These are phyloP conservation scores for Sanghuangporus weigelae DNA, from an alignment of 1,284 basidiomycete species.

Conservation along the genomic window DNA sequence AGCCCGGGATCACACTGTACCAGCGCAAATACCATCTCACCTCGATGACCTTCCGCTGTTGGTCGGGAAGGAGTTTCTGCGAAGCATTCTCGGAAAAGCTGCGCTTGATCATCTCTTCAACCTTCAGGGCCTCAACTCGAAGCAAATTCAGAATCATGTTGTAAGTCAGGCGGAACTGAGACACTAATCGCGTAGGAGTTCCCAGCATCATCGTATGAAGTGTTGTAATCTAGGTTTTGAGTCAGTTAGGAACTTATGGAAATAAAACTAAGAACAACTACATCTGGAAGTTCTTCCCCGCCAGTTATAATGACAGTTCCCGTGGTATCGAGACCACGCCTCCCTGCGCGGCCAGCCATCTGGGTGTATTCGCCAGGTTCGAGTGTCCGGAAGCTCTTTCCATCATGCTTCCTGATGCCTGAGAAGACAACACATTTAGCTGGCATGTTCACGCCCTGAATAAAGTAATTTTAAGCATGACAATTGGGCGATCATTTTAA, in stretches of 20 bases:
- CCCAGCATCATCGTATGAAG: constrained; percentile 93
- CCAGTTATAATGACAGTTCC: constrained; percentile 94
- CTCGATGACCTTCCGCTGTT: constrained; percentile 82
- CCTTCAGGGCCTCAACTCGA: constrained; percentile 91
- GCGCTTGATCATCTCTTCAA: constrained; percentile 99
- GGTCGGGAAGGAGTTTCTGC: constrained; percentile 88
- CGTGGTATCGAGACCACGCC: constrained; percentile 91
- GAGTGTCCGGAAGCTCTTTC: constrained; percentile 86
- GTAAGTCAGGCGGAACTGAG: constrained; percentile 97
- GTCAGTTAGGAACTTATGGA: constrained; percentile 11
- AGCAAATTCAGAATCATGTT: constrained; percentile 99
- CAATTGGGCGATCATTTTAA: background rate
- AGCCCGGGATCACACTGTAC: background rate
- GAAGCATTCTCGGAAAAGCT: constrained; percentile 98
- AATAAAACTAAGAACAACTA: constrained; percentile 31
- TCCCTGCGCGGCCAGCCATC: constrained; percentile 97
- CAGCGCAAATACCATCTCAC: constrained; percentile 36
- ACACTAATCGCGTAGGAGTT: constrained; percentile 85
- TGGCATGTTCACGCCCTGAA: constrained; percentile 99
- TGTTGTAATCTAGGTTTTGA: constrained; percentile 53
- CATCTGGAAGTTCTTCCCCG: constrained; percentile 84
- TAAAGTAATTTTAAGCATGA: background rate
- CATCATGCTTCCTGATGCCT: constrained; percentile 94
- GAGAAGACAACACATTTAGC: constrained; percentile 97
- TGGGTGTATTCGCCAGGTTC: constrained; percentile 94